phyloP scores from a whole-genome alignment of 345 rosid genomes.

The Acer campestre region DNA sequence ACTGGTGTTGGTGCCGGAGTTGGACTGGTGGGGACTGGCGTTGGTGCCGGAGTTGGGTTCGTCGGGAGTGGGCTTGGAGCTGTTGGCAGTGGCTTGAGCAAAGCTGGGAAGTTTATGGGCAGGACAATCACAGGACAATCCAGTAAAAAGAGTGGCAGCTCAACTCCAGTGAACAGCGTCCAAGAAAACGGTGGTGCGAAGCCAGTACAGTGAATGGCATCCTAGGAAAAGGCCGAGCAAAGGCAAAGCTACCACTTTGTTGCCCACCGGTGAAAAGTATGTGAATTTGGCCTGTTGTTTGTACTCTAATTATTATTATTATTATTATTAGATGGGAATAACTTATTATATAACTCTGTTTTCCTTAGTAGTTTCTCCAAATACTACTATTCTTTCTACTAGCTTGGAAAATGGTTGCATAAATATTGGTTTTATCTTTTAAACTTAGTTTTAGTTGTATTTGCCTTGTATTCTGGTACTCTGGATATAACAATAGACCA shows the following conservation, averaged over 20 bases:
- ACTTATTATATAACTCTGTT: background rate
- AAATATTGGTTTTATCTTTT: background rate
- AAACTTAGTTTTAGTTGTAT: constrained; percentile 11
- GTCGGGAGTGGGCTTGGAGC: constrained; percentile 56
- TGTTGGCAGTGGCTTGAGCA: constrained; percentile 57
- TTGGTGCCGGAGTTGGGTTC: constrained; percentile 44
- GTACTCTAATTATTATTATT: background rate
- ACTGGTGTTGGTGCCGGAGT: constrained; percentile 75
- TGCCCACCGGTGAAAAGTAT: constrained; percentile 7
- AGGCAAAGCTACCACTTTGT: constrained; percentile 19
- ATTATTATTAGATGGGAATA: background rate
- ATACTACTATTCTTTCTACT: background rate
- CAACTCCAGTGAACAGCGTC: constrained; percentile 69
- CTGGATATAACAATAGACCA: background rate
- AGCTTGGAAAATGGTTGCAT: constrained; percentile 7
- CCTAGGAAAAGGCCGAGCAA: constrained; percentile 58
- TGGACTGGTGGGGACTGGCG: constrained; percentile 56
- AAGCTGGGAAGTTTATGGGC: constrained; percentile 65
- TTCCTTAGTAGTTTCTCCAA: background rate
- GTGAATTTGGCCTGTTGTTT: constrained; percentile 8
- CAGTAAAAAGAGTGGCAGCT: constrained; percentile 69
- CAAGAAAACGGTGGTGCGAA: constrained; percentile 71
- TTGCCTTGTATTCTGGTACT: background rate
- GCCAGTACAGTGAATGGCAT: constrained; percentile 38
- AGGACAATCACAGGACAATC: constrained; percentile 62